Conservation (phyloP, 140 eudicot genomes). For the Flaveria floridana region DNA sequence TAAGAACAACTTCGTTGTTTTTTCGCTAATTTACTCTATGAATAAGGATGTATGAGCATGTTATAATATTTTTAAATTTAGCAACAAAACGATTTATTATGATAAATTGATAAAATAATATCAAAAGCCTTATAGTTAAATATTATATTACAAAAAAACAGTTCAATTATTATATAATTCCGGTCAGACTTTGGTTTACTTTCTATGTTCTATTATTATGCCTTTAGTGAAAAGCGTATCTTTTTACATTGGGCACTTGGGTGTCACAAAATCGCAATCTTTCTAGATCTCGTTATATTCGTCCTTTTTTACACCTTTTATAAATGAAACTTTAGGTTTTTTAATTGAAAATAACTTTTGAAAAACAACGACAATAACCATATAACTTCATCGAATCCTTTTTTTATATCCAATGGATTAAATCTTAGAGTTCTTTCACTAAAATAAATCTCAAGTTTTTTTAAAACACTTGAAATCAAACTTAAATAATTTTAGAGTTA, state of each 20-base stretch:
- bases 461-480: no score
- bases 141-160: background rate
- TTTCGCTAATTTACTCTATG: background rate
- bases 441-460: no score
- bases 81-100: no score
- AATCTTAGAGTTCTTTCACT: no score
- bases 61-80: no score
- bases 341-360: background rate
- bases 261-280: constrained; percentile 1
- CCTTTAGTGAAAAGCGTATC: constrained; percentile 9
- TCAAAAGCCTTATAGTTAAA: background rate
- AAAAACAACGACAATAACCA: background rate
- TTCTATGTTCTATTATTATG: background rate
- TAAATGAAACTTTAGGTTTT: no score
- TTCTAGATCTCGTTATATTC: background rate
- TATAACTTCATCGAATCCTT: no score
- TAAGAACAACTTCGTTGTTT: background rate
- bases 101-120: no score
- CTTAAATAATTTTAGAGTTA: no score
- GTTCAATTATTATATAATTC: background rate
- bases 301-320: background rate
- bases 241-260: background rate
- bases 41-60: background rate
- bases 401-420: no score
- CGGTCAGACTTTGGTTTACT: constrained; percentile 3